phyloP scores from a whole-genome alignment of 768 basidiomycete species.

The Daedaleopsis nitida region DNA sequence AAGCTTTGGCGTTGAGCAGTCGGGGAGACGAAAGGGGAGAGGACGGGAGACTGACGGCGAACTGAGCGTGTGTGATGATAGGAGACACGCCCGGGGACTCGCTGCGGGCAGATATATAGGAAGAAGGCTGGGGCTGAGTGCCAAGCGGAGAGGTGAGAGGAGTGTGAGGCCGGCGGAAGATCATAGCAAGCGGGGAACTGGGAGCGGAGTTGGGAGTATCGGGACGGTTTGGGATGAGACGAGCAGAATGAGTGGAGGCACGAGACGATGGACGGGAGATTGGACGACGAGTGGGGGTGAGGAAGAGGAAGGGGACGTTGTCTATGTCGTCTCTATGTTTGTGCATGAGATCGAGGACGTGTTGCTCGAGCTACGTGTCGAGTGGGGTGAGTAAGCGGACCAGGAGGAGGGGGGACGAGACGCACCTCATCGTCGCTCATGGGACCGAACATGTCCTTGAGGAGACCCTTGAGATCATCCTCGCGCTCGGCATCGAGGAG shows the following conservation, averaged over 20 bases:
- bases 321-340: constrained; percentile 86
- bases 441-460: constrained; percentile 65
- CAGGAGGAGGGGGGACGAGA: not conserved
- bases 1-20: constrained; percentile 86
- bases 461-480: constrained; percentile 76
- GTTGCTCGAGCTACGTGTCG: constrained; percentile 70
- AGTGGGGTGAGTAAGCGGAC: constrained; percentile 8
- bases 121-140: constrained; percentile 46
- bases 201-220: constrained; percentile 80
- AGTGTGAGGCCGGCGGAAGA: constrained; percentile 79
- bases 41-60: constrained; percentile 78
- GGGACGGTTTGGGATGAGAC: constrained; percentile 63
- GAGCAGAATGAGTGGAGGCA: constrained; percentile 68
- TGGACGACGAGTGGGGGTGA: constrained; percentile 78
- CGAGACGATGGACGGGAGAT: constrained; percentile 81
- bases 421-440: constrained; percentile 70
- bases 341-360: constrained; percentile 94
- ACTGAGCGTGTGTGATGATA: constrained; percentile 64
- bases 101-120: constrained; percentile 58
- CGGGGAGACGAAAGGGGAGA: constrained; percentile 87
- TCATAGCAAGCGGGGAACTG: constrained; percentile 71
- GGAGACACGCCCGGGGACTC: constrained; percentile 68
- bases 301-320: constrained; percentile 79
- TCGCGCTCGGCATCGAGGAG: constrained; percentile 83
- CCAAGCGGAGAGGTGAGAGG: constrained; percentile 77